Conservation (phyloP, 352 stramenopile species). For the Pythium biforme region DNA sequence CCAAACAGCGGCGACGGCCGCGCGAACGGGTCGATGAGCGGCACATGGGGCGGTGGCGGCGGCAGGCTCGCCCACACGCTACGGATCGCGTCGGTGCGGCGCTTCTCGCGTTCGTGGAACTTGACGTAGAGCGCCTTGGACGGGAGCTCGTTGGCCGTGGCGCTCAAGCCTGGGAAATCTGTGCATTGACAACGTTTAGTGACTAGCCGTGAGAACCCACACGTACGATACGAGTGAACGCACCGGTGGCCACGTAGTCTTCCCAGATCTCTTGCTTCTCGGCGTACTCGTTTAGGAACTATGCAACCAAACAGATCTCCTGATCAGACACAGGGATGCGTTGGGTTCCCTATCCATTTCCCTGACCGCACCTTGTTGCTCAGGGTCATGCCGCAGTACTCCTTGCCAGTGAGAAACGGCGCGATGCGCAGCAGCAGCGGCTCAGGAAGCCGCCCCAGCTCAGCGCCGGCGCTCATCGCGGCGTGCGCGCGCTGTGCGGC, state of each 20-base stretch:
- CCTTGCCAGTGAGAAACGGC: constrained; percentile 15
- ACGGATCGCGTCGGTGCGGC: background rate
- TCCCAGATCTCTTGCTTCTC: constrained; percentile 20
- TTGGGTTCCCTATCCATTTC: no score
- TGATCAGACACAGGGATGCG: no score
- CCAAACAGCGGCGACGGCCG: background rate
- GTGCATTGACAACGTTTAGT: no score
- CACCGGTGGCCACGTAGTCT: constrained; percentile 15
- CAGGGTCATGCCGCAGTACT: constrained; percentile 22
- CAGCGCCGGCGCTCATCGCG: constrained; percentile 16
- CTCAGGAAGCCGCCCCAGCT: constrained; percentile 25
- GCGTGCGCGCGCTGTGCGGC: background rate
- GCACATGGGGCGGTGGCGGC: background rate
- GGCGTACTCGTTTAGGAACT: constrained; percentile 25
- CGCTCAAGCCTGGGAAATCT: background rate
- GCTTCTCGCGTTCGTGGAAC: background rate
- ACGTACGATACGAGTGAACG: background rate
- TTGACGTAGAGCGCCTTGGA: constrained; percentile 11
- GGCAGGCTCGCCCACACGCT: constrained; percentile 2
- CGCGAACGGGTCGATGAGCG: background rate
- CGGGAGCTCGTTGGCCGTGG: background rate
- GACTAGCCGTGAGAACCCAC: no score
- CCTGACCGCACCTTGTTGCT: constrained; percentile 32
- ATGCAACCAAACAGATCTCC: background rate
- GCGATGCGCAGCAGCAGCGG: constrained; percentile 21